These are phyloP conservation scores for Macaranga tanarius DNA, from an alignment of 441 rosid genomes.

Conservation along the genomic window DNA sequence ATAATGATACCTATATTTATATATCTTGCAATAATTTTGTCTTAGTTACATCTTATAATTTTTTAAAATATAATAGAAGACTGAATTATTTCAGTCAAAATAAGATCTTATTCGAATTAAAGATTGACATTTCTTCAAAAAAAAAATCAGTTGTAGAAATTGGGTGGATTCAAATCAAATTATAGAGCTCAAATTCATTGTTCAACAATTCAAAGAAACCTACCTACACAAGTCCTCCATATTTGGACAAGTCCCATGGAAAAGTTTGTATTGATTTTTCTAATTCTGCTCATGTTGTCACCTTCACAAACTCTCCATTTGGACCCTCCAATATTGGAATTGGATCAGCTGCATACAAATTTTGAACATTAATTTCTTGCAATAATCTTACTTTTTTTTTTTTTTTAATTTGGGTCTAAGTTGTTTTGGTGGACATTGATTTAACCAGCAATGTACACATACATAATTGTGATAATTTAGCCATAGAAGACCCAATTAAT, in stretches of 20 bases:
- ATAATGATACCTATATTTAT: too few species aligned
- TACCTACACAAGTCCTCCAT: neutral
- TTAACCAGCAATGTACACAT: neutral
- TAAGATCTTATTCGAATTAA: neutral
- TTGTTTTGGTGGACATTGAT: neutral
- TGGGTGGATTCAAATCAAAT: neutral
- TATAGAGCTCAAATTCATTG: neutral
- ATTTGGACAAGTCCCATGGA: neutral
- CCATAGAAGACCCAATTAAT: neutral
- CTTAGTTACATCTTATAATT: too few species aligned
- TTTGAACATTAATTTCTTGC: neutral
- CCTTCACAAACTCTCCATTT: neutral
- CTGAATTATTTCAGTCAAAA: neutral
- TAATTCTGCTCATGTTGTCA: neutral
- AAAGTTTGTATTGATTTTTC: neutral
- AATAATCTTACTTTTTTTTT: neutral
- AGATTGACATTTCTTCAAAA: neutral
- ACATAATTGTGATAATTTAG: neutral
- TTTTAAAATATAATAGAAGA: too few species aligned
- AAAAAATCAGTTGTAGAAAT: neutral
- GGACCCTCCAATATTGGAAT: slow-evolving; percentile 5
- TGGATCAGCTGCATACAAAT: slow-evolving; percentile 1
- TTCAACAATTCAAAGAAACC: neutral
- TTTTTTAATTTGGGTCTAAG: neutral
- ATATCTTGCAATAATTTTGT: too few species aligned